These are phyloP conservation scores for Leishmania guyanensis DNA, from an alignment of 208 protist genomes.

Conservation along the genomic window DNA sequence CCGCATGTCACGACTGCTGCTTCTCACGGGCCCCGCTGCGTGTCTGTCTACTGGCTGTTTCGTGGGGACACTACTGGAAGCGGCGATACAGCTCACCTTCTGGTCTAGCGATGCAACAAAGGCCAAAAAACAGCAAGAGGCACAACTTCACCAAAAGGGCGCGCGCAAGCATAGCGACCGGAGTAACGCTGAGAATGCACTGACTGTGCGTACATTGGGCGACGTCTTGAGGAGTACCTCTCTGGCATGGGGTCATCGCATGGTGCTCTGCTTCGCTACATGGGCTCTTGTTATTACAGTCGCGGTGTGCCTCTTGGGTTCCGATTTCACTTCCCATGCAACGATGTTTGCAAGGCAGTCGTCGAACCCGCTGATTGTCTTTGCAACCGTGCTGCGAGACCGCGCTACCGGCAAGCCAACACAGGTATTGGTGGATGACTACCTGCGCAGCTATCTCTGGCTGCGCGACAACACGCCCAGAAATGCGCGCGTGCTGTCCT, in stretches of 20 bases:
- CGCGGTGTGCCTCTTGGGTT: not conserved
- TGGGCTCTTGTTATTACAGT: not conserved
- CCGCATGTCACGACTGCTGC: slow-evolving; percentile 71
- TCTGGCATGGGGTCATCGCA: not conserved
- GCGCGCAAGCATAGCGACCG: no score
- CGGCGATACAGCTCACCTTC: slow-evolving; percentile 1
- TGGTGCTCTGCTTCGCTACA: not conserved
- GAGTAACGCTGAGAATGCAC: no score
- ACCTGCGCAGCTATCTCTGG: slow-evolving; percentile 96
- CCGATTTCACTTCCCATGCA: no score
- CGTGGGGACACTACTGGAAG: slow-evolving; percentile 28
- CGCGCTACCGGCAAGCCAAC: slow-evolving; percentile 26
- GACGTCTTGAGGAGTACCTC: no score
- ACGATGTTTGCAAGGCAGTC: not conserved
- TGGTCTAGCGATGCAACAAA: not conserved
- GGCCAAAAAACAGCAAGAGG: not conserved
- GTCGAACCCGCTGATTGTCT: slow-evolving; percentile 39
- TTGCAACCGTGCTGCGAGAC: slow-evolving; percentile 6
- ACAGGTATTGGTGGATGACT: slow-evolving; percentile 95
- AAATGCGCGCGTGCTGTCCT: slow-evolving; percentile 95
- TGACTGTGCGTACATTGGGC: no score
- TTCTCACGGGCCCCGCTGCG: slow-evolving; percentile 48
- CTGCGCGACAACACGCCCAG: slow-evolving; percentile 93
- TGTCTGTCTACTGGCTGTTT: slow-evolving; percentile 33
- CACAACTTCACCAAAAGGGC: no score